phyloP scores from a whole-genome alignment of 768 basidiomycete species.

The Paxillus involutus region DNA sequence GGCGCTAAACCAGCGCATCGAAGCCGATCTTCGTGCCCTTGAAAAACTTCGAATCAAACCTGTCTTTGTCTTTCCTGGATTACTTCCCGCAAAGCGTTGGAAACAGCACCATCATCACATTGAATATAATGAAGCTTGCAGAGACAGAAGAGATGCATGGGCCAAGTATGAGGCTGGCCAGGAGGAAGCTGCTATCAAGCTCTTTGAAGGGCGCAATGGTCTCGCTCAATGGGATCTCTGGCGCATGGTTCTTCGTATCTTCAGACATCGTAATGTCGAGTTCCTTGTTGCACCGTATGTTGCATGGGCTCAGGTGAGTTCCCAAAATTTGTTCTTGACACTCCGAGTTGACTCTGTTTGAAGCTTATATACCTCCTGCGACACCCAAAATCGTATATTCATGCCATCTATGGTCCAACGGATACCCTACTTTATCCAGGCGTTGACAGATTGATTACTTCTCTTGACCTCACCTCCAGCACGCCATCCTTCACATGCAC shows the following conservation, averaged over 20 bases:
- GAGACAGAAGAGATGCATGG: conserved; percentile 87
- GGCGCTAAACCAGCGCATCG: conserved; percentile 83
- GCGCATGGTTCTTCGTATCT: conserved; percentile 88
- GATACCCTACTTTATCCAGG: conserved; percentile 88
- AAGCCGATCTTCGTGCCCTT: conserved; percentile 85
- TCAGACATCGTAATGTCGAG: conserved; percentile 93
- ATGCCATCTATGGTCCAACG: conserved; percentile 88
- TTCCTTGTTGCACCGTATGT: conserved; percentile 95
- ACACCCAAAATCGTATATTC: conserved; percentile 91
- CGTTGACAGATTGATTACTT: conserved; percentile 87
- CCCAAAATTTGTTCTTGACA: not conserved
- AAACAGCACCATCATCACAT: conserved; percentile 52
- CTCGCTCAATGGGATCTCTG: conserved; percentile 90
- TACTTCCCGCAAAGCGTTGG: conserved; percentile 73
- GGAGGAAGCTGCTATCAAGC: conserved; percentile 83
- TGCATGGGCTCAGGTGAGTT: conserved; percentile 90
- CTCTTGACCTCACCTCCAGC: conserved; percentile 70
- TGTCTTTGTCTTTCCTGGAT: conserved; percentile 95
- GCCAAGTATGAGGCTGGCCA: conserved; percentile 88
- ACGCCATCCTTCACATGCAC: conserved; percentile 79
- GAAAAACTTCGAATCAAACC: conserved; percentile 95
- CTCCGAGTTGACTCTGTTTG: conserved; percentile 7
- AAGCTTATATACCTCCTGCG: conserved; percentile 94
- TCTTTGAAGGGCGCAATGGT: conserved; percentile 76
- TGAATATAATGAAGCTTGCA: conserved; percentile 65